Evolutionary conservation across 768 basidiomycete genomes (phyloP), one percentile per base, ranked within the genome.

Genomic region (Trametes gibbosa): DNA sequence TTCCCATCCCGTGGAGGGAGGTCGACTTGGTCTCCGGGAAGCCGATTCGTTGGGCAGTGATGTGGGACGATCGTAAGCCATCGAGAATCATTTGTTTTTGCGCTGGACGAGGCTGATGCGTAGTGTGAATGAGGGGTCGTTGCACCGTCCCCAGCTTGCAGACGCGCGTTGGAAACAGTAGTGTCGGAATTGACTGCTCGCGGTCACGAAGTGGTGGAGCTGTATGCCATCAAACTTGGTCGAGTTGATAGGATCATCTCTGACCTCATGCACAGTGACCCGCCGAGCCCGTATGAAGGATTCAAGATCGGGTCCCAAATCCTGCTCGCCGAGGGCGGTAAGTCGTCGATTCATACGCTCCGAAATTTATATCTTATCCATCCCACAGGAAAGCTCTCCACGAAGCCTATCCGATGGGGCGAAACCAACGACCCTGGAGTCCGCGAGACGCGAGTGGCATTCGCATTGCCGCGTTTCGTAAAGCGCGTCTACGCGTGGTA

Each of bases 1-100:
- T 79, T 5, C 77, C 76, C 8, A 59, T 79, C 21, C 76, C 78
- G 7, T 79, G 78, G 78, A 66, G 75, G 52, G 66, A 72, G 24
- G 59, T 74, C 14, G 65, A 76, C 54, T 52, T 74, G 5, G 58
- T 39, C 50, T 40, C 51, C 49, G 25, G 65, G 54, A 74, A 68
- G 51, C 74, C 73, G 49, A 58, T 77, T 27, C 72, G 72, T 23
- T 79, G 73, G 69, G 78, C 75, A 19, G 67, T 79, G 12, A 60
- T 79, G 50, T 78, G 76, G 79, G 72, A 77, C 40, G 77, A 79
- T 58, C 79, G 78, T 43, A 13, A 25, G 68, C 48, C 25, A 1
- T 13, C 24, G 2, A 4, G 39, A 24, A 42, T 25, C 14, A 19
- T 2, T 21, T 14, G 13, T n/a, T n/a, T 3, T 50, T 4, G 14